Percentiles rank a stretch among this genome's conserved stretches.
phyloP scores from a whole-genome alignment of 2,329 filamentous ascomycete species.

The Botryotinia convoluta region DNA sequence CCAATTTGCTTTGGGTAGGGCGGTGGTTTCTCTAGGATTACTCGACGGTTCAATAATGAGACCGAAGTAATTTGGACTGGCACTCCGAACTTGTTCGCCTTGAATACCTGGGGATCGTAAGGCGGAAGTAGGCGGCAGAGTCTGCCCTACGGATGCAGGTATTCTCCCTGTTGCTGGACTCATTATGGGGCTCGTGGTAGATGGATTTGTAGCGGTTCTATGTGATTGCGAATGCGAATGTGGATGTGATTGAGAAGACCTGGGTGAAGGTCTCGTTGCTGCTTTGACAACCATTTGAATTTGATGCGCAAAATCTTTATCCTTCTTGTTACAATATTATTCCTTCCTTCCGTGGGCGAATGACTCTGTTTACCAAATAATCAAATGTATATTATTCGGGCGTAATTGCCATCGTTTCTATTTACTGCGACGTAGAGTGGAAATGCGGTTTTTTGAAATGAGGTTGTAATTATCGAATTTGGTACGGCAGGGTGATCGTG shows the following conservation, averaged over 20 bases:
- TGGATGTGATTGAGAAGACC: constrained; percentile 30
- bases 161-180: constrained; percentile 26
- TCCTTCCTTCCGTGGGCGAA: neutral
- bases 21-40: constrained; percentile 62
- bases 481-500: constrained; percentile 7
- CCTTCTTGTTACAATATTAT: neutral
- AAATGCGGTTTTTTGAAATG: neutral
- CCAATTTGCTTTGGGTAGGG: constrained; percentile 69
- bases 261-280: constrained; percentile 33
- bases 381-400: neutral
- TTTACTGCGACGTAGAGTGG: neutral
- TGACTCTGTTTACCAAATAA: neutral
- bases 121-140: constrained; percentile 27
- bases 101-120: constrained; percentile 32
- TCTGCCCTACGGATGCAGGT: constrained; percentile 34
- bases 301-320: constrained; percentile 6
- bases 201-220: constrained; percentile 20
- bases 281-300: constrained; percentile 35
- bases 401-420: neutral
- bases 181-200: constrained; percentile 27
- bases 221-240: constrained; percentile 31
- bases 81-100: constrained; percentile 41
- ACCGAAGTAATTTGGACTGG: constrained; percentile 86
- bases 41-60: constrained; percentile 61
- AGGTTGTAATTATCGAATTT: neutral